These are phyloP conservation scores for Boeremia exigua DNA, from an alignment of 2,329 filamentous ascomycete species.

Conservation along the genomic window DNA sequence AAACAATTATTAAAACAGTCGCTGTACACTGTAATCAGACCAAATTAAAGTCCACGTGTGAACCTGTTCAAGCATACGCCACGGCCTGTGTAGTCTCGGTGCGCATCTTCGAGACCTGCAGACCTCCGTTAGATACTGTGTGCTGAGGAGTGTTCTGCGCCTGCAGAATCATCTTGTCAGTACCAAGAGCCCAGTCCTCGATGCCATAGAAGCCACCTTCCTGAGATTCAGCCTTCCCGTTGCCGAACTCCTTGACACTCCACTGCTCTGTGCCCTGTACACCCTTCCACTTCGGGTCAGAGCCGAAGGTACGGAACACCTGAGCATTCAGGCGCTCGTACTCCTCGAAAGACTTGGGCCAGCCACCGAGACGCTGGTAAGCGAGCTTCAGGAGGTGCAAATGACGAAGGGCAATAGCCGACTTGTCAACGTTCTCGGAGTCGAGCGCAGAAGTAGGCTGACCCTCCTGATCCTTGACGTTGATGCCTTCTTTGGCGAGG, in stretches of 20 bases:
- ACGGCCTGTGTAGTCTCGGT: neutral
- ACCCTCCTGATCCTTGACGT: conserved; percentile 33
- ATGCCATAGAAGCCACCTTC: conserved; percentile 44
- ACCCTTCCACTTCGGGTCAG: conserved; percentile 47
- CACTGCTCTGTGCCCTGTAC: conserved; percentile 57
- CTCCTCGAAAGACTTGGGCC: conserved; percentile 57
- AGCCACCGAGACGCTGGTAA: conserved; percentile 52
- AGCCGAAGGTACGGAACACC: conserved; percentile 50
- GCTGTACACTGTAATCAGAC: neutral
- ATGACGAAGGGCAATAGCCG: conserved; percentile 41
- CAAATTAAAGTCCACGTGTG: neutral
- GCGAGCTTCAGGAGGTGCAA: conserved; percentile 48
- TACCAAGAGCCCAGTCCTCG: conserved; percentile 42
- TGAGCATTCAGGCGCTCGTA: conserved; percentile 57
- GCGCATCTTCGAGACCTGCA: neutral
- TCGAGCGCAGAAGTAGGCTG: conserved; percentile 34
- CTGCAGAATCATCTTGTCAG: conserved; percentile 22
- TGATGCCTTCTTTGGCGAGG: conserved; percentile 45
- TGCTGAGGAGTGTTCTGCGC: conserved; percentile 18
- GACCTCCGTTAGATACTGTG: neutral
- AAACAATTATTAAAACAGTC: neutral
- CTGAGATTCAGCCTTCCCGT: conserved; percentile 54
- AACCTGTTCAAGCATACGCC: neutral
- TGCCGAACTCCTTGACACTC: conserved; percentile 54
- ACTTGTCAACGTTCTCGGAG: conserved; percentile 34